A percentile compares a stretch with the other conserved stretches of the same genome.
phyloP scores from a whole-genome alignment of 495 filamentous ascomycete species.

The Penicillium lagena region DNA sequence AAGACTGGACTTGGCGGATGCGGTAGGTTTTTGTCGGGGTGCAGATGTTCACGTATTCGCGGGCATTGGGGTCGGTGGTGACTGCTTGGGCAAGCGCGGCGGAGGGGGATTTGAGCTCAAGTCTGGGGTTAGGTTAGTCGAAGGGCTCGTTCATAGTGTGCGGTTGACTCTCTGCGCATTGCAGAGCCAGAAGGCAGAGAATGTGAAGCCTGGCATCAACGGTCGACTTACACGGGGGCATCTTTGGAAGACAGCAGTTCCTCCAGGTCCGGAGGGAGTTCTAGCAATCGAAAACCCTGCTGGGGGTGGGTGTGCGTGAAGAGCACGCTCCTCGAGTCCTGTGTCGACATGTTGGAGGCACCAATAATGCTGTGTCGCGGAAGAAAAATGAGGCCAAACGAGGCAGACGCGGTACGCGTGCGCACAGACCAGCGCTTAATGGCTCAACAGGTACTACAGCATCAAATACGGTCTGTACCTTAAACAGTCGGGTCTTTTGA shows the following conservation, averaged over 20 bases:
- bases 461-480: no score
- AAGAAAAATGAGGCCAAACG: constrained; percentile 4
- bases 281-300: constrained; percentile 67
- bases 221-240: constrained; percentile 49
- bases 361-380: not conserved
- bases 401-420: constrained; percentile 1
- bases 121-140: constrained; percentile 31
- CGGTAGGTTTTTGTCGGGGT: constrained; percentile 64
- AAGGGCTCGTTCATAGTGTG: not conserved
- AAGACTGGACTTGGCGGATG: constrained; percentile 85
- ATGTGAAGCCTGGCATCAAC: not conserved
- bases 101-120: constrained; percentile 57
- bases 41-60: constrained; percentile 66
- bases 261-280: constrained; percentile 70
- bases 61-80: constrained; percentile 22
- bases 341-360: constrained; percentile 47
- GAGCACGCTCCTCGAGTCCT: constrained; percentile 51
- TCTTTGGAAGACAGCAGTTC: constrained; percentile 55
- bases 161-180: not conserved
- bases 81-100: constrained; percentile 16
- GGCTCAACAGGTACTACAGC: not conserved
- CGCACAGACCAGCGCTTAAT: constrained; percentile 20
- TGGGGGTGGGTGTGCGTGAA: constrained; percentile 57
- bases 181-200: not conserved
- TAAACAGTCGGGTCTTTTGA: no score